Percentiles rank a stretch among this genome's conserved stretches.
Conservation (phyloP, 176 grass and related monocot genomes). For the Zoysia pacifica region DNA sequence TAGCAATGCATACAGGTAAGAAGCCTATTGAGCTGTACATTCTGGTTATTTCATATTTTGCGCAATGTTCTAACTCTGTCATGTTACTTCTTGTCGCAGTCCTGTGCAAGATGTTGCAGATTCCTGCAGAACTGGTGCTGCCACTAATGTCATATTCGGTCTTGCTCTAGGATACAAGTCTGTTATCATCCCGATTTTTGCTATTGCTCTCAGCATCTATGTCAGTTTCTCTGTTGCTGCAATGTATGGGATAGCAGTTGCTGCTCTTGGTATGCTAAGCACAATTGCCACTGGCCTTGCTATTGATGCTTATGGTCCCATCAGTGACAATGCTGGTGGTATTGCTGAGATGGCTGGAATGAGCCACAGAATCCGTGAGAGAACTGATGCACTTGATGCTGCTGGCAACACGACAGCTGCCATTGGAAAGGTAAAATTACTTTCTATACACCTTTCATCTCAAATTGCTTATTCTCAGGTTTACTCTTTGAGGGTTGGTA, state of each 20-base stretch:
- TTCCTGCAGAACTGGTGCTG: conserved; percentile 68
- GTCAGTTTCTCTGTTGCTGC: conserved; percentile 45
- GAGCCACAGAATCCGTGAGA: conserved; percentile 95
- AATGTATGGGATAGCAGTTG: conserved; percentile 54
- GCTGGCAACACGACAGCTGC: conserved; percentile 93
- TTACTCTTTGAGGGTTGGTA: neutral
- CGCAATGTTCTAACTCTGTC: conserved; percentile 2
- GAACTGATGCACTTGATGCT: conserved; percentile 90
- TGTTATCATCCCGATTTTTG: conserved; percentile 85
- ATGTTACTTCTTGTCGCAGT: conserved; percentile 43
- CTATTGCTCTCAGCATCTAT: conserved; percentile 85
- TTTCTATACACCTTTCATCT: neutral
- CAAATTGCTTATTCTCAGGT: neutral
- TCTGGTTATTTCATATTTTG: neutral
- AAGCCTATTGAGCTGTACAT: neutral
- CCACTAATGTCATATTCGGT: conserved; percentile 87
- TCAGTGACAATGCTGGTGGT: conserved; percentile 94
- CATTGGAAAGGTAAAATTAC: conserved; percentile 74
- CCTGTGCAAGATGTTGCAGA: conserved; percentile 73
- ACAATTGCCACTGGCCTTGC: conserved; percentile 89
- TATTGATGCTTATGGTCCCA: conserved; percentile 94
- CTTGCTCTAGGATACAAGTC: conserved; percentile 91
- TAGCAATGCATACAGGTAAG: conserved; percentile 78
- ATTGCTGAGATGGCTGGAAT: conserved; percentile 97
- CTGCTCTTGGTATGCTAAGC: conserved; percentile 95